Conservation (phyloP, 768 basidiomycete species). For the Russula emetica region DNA sequence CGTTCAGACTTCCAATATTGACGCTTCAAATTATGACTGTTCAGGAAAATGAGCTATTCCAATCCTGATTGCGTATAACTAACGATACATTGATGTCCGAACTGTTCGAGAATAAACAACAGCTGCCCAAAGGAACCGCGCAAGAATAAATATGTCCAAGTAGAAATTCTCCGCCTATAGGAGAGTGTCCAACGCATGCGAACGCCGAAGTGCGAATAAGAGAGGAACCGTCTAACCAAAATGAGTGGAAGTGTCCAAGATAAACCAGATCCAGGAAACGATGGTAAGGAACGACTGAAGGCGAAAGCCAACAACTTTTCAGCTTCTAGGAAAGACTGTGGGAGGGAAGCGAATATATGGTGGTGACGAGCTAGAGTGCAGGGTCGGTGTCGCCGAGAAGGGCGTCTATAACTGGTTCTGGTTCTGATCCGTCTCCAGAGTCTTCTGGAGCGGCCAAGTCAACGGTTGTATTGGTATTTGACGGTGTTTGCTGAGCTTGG, state of each 20-base stretch:
- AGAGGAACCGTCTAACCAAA: background rate
- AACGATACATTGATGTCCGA: background rate
- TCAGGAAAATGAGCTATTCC: background rate
- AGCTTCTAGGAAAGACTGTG: background rate
- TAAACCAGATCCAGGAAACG: background rate
- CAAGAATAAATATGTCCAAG: background rate
- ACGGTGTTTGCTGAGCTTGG: background rate
- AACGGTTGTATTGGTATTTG: background rate
- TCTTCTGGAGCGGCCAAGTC: background rate
- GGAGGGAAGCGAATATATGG: background rate
- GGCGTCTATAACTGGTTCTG: too few species aligned
- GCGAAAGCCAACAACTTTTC: background rate
- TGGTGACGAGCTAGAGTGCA: background rate
- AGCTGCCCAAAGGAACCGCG: background rate
- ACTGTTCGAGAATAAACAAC: background rate
- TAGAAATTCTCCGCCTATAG: background rate
- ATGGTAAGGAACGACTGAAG: background rate
- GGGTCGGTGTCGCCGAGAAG: too few species aligned
- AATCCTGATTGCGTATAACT: background rate
- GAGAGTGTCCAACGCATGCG: background rate
- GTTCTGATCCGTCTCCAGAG: too few species aligned
- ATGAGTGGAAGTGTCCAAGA: conserved; percentile 1
- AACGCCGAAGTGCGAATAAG: conserved; percentile 3
- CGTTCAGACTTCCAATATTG: too few species aligned
- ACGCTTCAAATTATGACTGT: background rate